Percentiles rank a stretch among this genome's conserved stretches.
Conservation (phyloP, 1,284 basidiomycete species). For the Ceratobasidium sp. region DNA sequence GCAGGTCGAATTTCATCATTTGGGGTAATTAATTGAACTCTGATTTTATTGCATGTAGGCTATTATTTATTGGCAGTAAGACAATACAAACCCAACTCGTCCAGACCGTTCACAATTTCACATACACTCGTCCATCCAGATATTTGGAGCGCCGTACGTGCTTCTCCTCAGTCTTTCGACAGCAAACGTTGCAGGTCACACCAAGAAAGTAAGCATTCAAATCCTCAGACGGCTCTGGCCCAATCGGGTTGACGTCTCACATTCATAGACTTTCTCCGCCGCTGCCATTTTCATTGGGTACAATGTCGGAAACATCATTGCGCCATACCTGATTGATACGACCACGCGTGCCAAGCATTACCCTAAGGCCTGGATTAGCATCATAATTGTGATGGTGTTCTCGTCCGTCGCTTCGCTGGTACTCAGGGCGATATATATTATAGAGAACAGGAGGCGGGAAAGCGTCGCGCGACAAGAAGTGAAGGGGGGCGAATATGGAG, state of each 20-base stretch:
- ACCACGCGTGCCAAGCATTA: slow-evolving; percentile 49
- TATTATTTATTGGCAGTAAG: slow-evolving; percentile 50
- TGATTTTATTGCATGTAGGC: slow-evolving; percentile 42
- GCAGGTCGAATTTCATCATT: background rate
- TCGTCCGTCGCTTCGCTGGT: slow-evolving; percentile 48
- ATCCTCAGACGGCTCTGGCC: slow-evolving; percentile 52
- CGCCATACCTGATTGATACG: slow-evolving; percentile 48
- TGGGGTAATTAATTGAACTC: background rate
- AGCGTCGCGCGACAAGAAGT: slow-evolving; percentile 2
- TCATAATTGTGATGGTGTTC: slow-evolving; percentile 52
- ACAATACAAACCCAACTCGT: slow-evolving; percentile 10
- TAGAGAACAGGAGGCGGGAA: slow-evolving; percentile 50
- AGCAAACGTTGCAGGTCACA: slow-evolving; percentile 55
- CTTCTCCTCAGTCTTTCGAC: slow-evolving; percentile 53
- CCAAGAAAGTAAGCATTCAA: slow-evolving; percentile 52
- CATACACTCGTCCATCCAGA: slow-evolving; percentile 44
- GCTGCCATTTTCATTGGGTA: slow-evolving; percentile 42
- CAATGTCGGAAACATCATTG: slow-evolving; percentile 51
- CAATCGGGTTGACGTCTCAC: slow-evolving; percentile 45
- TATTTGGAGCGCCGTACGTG: slow-evolving; percentile 58
- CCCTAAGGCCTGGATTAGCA: slow-evolving; percentile 55
- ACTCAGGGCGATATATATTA: slow-evolving; percentile 48
- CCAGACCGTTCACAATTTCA: background rate
- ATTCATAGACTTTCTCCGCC: slow-evolving; percentile 24
- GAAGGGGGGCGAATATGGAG: background rate